Base-by-base conservation (phyloP, 1,284 basidiomycete genomes). In the Sanghuangporus sanghuang region DNA sequence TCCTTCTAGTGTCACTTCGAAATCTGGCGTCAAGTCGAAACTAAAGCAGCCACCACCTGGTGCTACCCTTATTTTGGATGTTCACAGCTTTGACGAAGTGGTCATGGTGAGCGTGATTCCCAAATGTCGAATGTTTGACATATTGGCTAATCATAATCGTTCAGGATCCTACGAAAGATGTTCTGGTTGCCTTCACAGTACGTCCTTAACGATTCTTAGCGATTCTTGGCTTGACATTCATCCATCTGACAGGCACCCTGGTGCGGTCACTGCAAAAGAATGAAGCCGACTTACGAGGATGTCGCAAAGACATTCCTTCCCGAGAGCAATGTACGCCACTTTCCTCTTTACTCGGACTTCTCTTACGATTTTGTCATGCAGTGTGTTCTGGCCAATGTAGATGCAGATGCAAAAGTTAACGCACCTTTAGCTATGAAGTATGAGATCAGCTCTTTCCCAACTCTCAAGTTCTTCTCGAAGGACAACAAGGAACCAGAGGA, bases 401-500 rank as follows among this genome's bases (percentile, higher is more conserved):
- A 99, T 75, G 95, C 91, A 35, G 95, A 98, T 73, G 89, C 90
- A 59, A 82, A 86, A 66, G 80, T 81, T 70, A 96, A 97, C 82
- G 83, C 84, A 69, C 84, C 82, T 32, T 76, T 98, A 63, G 88
- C 90, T n/a, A 70, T 76, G 56, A 84, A 85, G 70, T 95, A 94
- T 73, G 90, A 81, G 12, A 82, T 97, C 65, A 74, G 76, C 46
- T 84, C 86, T 66, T 92, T 85, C 86, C 96, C 96, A 0, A 98
- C 95, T 16, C 86, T 99, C 79, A 95, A 93, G 75, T 97, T 96
- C 82, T 98, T 96, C 87, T 83, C 92, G 70, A 89, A 89, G 73
- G 92, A 81, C 66, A 66, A 68, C 49, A 72, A 74, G 80, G 80
- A 67, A 78, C 84, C 86, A 11, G 78, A 86, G 61, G 77, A 76